phyloP scores from a whole-genome alignment of 148 eudicot genomes.

The Mesembryanthemum crystallinum region DNA sequence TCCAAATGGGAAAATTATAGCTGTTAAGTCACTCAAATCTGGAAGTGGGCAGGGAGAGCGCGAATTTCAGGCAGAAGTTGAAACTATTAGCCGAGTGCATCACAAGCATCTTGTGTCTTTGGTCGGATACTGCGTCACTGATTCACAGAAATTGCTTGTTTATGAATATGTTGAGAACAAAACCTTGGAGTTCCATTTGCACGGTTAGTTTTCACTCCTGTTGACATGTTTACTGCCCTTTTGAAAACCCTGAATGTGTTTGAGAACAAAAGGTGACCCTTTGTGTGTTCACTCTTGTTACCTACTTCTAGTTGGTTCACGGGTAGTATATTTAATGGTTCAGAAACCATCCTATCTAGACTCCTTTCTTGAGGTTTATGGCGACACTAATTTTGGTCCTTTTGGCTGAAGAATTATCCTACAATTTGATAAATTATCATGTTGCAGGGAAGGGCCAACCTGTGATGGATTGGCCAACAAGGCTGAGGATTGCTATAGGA shows the following conservation, averaged over 20 bases:
- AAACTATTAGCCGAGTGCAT: conserved; percentile 94
- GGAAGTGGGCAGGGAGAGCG: conserved; percentile 95
- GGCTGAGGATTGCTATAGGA: conserved; percentile 61
- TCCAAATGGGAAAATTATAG: conserved; percentile 86
- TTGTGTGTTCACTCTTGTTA: neutral
- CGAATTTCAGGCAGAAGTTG: conserved; percentile 95
- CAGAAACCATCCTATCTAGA: neutral
- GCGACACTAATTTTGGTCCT: conserved; percentile 3
- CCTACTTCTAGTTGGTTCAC: neutral
- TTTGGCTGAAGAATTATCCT: neutral
- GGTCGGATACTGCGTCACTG: conserved; percentile 84
- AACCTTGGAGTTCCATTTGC: conserved; percentile 88
- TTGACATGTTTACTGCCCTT: neutral
- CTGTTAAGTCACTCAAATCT: conserved; percentile 82
- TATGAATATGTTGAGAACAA: conserved; percentile 84
- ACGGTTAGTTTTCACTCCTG: conserved; percentile 45
- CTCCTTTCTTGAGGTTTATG: neutral
- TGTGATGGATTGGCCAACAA: conserved; percentile 46
- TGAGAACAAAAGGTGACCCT: too few species aligned
- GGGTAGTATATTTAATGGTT: neutral
- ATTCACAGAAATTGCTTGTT: conserved; percentile 74
- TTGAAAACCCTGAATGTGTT: neutral
- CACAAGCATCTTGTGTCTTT: conserved; percentile 96
- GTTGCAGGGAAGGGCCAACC: conserved; percentile 55
- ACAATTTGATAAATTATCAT: conserved; percentile 17